phyloP scores from a whole-genome alignment of 2,329 filamentous ascomycete genomes.

The Colletotrichum sp. region DNA sequence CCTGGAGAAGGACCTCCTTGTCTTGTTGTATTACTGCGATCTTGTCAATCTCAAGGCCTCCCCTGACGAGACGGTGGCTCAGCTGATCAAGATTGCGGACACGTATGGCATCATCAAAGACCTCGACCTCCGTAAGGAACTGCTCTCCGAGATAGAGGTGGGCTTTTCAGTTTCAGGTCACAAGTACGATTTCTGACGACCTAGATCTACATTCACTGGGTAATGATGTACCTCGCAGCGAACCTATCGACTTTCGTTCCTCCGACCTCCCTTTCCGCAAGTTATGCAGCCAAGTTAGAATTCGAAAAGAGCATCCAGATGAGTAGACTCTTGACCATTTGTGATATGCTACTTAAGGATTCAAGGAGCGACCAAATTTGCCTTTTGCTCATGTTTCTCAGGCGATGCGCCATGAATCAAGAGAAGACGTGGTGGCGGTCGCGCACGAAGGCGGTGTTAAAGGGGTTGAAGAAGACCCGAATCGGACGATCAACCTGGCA shows the following conservation, averaged over 20 bases:
- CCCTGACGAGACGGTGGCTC: conserved; percentile 9
- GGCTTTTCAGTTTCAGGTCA: accelerated
- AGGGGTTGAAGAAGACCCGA: conserved; percentile 11
- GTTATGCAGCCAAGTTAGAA: not conserved
- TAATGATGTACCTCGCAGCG: conserved; percentile 9
- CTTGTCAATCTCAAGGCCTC: not conserved
- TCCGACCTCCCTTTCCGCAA: not conserved
- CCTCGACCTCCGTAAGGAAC: conserved; percentile 19
- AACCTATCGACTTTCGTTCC: not conserved
- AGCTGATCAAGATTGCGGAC: not conserved
- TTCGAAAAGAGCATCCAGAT: conserved; percentile 9
- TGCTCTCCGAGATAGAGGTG: conserved; percentile 20
- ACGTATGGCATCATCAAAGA: conserved; percentile 19
- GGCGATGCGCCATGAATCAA: not conserved
- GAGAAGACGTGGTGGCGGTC: conserved; percentile 9
- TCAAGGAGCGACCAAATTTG: conserved; percentile 18
- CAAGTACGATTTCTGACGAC: not conserved
- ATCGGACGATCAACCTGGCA: conserved; percentile 8
- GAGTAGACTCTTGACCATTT: conserved; percentile 16
- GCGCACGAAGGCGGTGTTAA: conserved; percentile 3
- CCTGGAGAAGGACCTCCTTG: conserved; percentile 19
- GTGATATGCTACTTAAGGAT: conserved; percentile 20
- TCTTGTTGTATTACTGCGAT: conserved; percentile 22
- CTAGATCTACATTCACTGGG: conserved; percentile 10
- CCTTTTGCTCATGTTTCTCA: conserved; percentile 16